These are phyloP conservation scores for Solanum paucissectum DNA, from an alignment of 257 asterid genomes.

Conservation along the genomic window DNA sequence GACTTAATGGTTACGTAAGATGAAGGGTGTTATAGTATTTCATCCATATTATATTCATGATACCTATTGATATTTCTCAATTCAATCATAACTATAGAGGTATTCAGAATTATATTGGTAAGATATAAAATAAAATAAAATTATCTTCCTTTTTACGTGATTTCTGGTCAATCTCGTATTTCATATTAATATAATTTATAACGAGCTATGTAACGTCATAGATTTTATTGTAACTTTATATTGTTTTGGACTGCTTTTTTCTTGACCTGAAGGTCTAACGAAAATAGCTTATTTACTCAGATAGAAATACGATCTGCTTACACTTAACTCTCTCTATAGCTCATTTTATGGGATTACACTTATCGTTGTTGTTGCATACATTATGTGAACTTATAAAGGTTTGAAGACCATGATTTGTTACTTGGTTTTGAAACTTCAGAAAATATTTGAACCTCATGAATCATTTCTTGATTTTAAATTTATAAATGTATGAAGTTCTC, in stretches of 20 bases:
- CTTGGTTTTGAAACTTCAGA: neutral
- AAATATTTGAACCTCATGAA: neutral
- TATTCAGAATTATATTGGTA: neutral
- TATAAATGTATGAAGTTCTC: neutral
- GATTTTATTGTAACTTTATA: no score
- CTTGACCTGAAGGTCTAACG: accelerated
- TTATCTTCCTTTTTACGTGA: neutral
- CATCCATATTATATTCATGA: neutral
- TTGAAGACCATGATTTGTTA: neutral
- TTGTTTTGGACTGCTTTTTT: no score
- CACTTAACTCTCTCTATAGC: no score
- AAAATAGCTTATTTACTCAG: no score
- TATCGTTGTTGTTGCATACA: neutral
- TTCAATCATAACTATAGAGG: no score
- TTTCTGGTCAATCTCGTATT: neutral
- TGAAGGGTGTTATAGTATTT: neutral
- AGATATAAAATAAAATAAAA: neutral
- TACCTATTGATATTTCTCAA: neutral
- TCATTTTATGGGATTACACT: neutral
- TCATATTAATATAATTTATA: neutral
- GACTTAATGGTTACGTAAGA: neutral
- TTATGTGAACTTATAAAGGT: neutral
- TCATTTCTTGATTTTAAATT: neutral
- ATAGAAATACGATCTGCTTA: neutral
- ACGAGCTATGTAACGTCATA: neutral